Base-by-base conservation (phyloP, 1,284 basidiomycete species). In the Cutaneotrichosporon mucoides region DNA sequence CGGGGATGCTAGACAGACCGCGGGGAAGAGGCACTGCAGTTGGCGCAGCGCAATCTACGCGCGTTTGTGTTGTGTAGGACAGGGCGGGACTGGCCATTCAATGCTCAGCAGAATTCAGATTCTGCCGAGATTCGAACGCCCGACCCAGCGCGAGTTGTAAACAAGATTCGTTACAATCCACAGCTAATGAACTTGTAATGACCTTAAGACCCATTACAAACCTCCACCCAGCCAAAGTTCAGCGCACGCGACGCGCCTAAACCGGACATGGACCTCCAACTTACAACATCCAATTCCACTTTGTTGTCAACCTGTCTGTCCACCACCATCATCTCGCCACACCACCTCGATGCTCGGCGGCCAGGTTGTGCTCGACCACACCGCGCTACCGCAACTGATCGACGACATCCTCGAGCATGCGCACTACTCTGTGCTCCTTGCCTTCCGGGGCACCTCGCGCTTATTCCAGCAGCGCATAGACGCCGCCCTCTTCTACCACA, bases 401-500 rank as follows among this genome's bases (percentile, higher is more conserved):
- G 53, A 54, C 36, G 40, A 45, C 42, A 54, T 54, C 12, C 53
- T 54, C 35, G 34, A 35, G 5, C 6, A 42, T 54, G 54, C 46
- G 5, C 38, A 36, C 24, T 38, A 42, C 37, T 35, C 46, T 3
- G 46, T 38, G 10, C 54, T 56, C 46, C 47, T 56, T 13, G 46
- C 38, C 7, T 50, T 57, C 42, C 55, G 55, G 33, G 48, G 46
- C 49, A 52, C 55, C 15, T 38, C 35, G 7, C 41, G 24, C 15
- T 5, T 34, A 5, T 50, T 45, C 37, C 48, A 45, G 42, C 34
- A 13, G 13, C 48, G 48, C 48, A 46, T 57, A 12, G 55, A 57
- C 55, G 40, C 41, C 11, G 42, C 44, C 38, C 55, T 57, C 55
- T 43, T 51, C 15, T 33, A 48, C 40, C 53, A 55, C 53, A 46